A percentile compares a stretch with the other conserved stretches of the same genome.
phyloP scores from a whole-genome alignment of 2,329 filamentous ascomycete species.

The Aspergillus sp. region DNA sequence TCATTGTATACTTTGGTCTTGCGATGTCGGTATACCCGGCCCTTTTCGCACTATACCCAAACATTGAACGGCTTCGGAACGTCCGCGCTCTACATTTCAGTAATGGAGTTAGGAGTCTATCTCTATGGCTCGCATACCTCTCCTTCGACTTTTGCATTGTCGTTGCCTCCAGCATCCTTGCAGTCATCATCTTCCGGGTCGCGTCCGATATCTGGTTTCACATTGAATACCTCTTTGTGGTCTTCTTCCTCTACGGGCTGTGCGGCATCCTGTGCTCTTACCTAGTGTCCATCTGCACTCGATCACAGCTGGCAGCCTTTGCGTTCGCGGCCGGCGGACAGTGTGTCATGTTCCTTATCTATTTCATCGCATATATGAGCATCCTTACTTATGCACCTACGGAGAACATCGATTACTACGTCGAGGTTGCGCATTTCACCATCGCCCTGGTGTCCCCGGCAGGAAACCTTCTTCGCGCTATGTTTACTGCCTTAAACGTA shows the following conservation, averaged over 20 bases:
- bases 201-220: constrained; percentile 71
- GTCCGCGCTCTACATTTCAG: constrained; percentile 88
- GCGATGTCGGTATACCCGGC: constrained; percentile 79
- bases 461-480: constrained; percentile 71
- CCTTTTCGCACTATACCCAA: constrained; percentile 88
- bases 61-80: constrained; percentile 76
- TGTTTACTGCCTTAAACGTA: constrained; percentile 80
- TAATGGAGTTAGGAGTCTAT: constrained; percentile 81
- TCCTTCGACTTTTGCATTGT: constrained; percentile 80
- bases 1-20: constrained; percentile 80
- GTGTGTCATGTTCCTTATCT: constrained; percentile 71
- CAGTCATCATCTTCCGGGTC: constrained; percentile 70
- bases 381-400: constrained; percentile 76
- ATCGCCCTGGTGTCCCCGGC: constrained; percentile 76
- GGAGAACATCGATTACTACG: constrained; percentile 67
- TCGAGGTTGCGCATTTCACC: constrained; percentile 75
- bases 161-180: constrained; percentile 67
- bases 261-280: constrained; percentile 78
- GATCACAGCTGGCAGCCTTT: constrained; percentile 80
- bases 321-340: constrained; percentile 80
- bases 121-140: constrained; percentile 83
- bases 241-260: constrained; percentile 80
- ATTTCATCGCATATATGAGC: constrained; percentile 72
- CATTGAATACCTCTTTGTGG: constrained; percentile 78
- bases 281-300: constrained; percentile 77